Evolutionary conservation across 169 alveolate genomes (phyloP), one percentile per base, ranked within the genome.

Genomic region (Neospora caninum): DNA sequence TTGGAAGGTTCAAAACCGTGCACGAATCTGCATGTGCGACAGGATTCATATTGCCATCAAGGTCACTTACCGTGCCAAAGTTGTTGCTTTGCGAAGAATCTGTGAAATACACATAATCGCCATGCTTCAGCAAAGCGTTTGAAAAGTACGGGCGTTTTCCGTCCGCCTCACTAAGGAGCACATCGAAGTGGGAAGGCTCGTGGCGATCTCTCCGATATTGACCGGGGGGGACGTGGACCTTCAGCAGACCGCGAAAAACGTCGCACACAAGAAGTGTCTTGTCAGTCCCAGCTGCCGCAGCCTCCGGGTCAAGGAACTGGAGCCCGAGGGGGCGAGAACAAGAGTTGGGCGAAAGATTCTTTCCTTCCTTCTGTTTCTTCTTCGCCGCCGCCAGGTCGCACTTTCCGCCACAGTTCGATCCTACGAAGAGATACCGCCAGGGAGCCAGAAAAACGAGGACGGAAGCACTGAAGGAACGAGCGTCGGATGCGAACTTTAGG

Each of bases 301-400:
- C 39, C 20, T 20, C 86, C 1, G 49, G 49, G 27, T n/a, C 39
- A 13, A 38, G 49, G 20, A 78, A 78, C 45, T 78, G 86, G n/a
- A 78, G 86, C 27, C 86, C 86, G 9, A 78, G 45, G 27, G 86
- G 86, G 29, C 86, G 86, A 78, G 86, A 78, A 43, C 86, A 78
- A 9, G 45, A 78, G 39, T 78, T 10, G 10, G 39, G 49, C 45
- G 49, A 6, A 18, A 78, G 45, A 38, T 10, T 29, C 2, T 78
- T 16, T 25, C 86, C 49, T 22, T 10, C 45, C 45, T 13, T 78
- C 86, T 78, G 86, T 43, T 78, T 78, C 45, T 78, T 38, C n/a
- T 78, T 78, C 39, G 49, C 45, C 86, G 9, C 42, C 45, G 43
- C 39, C n/a, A 78, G 39, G 29, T 4, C 29, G 45, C 86, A 78